Percentiles rank a stretch among this genome's conserved stretches.
phyloP scores from a whole-genome alignment of 768 basidiomycete species.

The Boletus rubropictus region DNA sequence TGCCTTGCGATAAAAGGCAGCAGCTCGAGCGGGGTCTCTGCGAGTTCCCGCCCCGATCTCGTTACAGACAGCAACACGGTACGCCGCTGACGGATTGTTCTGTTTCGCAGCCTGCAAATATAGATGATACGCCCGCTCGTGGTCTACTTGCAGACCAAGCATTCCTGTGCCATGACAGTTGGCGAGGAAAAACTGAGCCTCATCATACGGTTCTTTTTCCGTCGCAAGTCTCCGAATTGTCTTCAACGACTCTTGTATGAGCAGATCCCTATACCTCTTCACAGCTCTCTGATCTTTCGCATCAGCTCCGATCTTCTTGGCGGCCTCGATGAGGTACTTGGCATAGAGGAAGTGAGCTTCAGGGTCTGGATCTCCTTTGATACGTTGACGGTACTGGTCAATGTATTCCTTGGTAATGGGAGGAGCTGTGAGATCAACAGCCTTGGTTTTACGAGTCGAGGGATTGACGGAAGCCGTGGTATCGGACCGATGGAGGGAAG shows the following conservation, averaged over 20 bases:
- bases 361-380: slow-evolving; percentile 96
- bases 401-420: slow-evolving; percentile 96
- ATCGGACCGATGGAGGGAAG: slow-evolving; percentile 47
- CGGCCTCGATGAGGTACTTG: slow-evolving; percentile 98
- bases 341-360: slow-evolving; percentile 97
- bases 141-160: slow-evolving; percentile 93
- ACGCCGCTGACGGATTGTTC: slow-evolving; percentile 91
- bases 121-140: slow-evolving; percentile 94
- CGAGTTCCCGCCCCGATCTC: slow-evolving; percentile 96
- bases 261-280: slow-evolving; percentile 83
- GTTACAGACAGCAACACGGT: slow-evolving; percentile 97
- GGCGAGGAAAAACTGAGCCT: slow-evolving; percentile 97
- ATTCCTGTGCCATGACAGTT: slow-evolving; percentile 95
- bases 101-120: slow-evolving; percentile 97
- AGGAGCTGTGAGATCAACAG: slow-evolving; percentile 73
- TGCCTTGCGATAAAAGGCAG: slow-evolving; percentile 94
- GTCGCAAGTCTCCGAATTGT: slow-evolving; percentile 90
- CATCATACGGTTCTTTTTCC: slow-evolving; percentile 85
- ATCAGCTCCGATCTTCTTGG: slow-evolving; percentile 77
- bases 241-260: slow-evolving; percentile 86
- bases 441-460: slow-evolving; percentile 67
- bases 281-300: slow-evolving; percentile 76
- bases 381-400: slow-evolving; percentile 93
- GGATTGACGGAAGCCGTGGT: slow-evolving; percentile 52
- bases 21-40: slow-evolving; percentile 80